These are phyloP conservation scores for Sarocladiaceae sp. DNA, from an alignment of 2,329 filamentous ascomycete genomes.

Conservation along the genomic window DNA sequence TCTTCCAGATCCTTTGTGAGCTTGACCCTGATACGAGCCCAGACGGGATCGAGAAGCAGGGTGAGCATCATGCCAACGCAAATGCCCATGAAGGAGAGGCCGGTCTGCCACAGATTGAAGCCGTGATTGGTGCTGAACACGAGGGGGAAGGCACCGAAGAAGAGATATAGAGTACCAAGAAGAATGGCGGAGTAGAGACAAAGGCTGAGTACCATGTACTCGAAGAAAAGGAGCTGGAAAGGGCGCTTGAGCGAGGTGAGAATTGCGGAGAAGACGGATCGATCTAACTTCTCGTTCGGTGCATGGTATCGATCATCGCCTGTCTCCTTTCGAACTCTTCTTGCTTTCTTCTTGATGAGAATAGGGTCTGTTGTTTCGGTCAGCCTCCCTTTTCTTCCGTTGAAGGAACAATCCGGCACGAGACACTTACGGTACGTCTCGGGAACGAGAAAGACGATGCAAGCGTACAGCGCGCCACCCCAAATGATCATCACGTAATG, in stretches of 20 bases:
- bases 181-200: slow-evolving; percentile 79
- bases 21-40: slow-evolving; percentile 51
- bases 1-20: slow-evolving; percentile 49
- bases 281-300: slow-evolving; percentile 65
- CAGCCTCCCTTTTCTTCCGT: slow-evolving; percentile 2
- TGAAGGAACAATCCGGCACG: background rate
- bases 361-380: slow-evolving; percentile 46
- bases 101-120: slow-evolving; percentile 73
- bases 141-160: slow-evolving; percentile 81
- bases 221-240: slow-evolving; percentile 70
- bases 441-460: slow-evolving; percentile 68
- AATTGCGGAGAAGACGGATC: slow-evolving; percentile 59
- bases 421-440: slow-evolving; percentile 68
- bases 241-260: slow-evolving; percentile 57
- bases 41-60: slow-evolving; percentile 59
- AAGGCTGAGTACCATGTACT: slow-evolving; percentile 80
- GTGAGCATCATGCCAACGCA: slow-evolving; percentile 61
- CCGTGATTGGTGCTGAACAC: slow-evolving; percentile 70
- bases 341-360: slow-evolving; percentile 66
- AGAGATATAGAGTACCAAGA: slow-evolving; percentile 83
- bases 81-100: slow-evolving; percentile 70
- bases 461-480: slow-evolving; percentile 56
- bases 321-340: slow-evolving; percentile 62
- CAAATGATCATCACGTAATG: slow-evolving; percentile 84
- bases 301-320: slow-evolving; percentile 72